Percentiles rank a stretch among this genome's conserved stretches.
Evolutionary conservation across 169 alveolate species (phyloP).

Genomic region (Nephromyces sp.): DNA sequence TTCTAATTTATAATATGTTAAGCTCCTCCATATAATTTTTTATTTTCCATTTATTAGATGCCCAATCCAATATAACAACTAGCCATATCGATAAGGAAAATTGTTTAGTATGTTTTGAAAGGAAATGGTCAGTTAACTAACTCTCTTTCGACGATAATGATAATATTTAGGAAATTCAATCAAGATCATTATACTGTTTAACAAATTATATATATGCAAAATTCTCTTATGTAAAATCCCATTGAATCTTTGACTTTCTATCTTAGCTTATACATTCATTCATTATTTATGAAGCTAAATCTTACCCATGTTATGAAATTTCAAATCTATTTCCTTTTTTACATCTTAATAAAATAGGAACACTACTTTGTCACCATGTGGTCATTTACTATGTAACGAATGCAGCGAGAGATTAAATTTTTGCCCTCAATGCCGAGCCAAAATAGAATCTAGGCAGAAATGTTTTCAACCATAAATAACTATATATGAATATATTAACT

Average conservation of each 20-base stretch:
- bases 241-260: no score
- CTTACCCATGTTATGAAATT: neutral
- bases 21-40: neutral
- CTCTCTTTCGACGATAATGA: no score
- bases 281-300: no score
- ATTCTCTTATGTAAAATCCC: no score
- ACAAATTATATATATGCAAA: no score
- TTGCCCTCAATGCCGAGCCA: neutral
- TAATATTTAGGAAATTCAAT: no score
- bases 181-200: no score
- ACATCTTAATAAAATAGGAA: neutral
- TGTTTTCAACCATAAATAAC: neutral
- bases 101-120: neutral
- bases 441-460: neutral
- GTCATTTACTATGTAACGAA: neutral
- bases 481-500: no score
- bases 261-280: no score
- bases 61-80: neutral
- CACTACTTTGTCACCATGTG: neutral
- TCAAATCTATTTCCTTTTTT: neutral
- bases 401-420: neutral
- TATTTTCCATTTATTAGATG: neutral
- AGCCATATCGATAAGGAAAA: neutral
- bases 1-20: neutral
- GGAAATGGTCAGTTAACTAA: no score